These are phyloP conservation scores for Penicillium odoratum DNA, from an alignment of 495 filamentous ascomycete genomes.

Conservation along the genomic window DNA sequence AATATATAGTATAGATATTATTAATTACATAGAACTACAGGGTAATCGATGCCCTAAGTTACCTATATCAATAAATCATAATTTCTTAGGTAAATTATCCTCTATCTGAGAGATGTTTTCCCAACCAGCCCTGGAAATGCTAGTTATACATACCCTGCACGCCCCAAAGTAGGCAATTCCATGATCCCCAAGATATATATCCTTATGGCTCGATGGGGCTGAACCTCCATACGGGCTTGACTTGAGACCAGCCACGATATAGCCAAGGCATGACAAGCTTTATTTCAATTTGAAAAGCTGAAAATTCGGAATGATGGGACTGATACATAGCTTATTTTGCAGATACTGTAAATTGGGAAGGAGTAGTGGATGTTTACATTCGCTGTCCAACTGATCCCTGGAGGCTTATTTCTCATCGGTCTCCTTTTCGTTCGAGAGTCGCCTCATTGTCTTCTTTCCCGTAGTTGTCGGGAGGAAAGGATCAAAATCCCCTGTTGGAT, in stretches of 20 bases:
- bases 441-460: slow-evolving; percentile 57
- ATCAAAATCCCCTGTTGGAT: slow-evolving; percentile 63
- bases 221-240: not conserved
- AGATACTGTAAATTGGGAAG: slow-evolving; percentile 11
- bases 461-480: slow-evolving; percentile 51
- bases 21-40: too few relatives aligned
- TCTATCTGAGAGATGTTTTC: too few relatives aligned
- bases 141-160: too few relatives aligned
- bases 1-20: too few relatives aligned
- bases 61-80: too few relatives aligned
- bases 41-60: too few relatives aligned
- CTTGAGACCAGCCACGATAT: not conserved
- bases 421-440: slow-evolving; percentile 52
- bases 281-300: not conserved
- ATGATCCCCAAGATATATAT: not conserved
- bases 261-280: not conserved
- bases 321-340: too few relatives aligned
- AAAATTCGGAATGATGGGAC: too few relatives aligned
- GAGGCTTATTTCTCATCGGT: slow-evolving; percentile 46
- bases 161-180: not conserved
- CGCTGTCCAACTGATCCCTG: slow-evolving; percentile 55
- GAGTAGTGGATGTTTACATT: slow-evolving; percentile 58
- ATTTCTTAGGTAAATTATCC: too few relatives aligned
- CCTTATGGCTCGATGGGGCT: not conserved
- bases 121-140: too few relatives aligned